These are phyloP conservation scores for Bidens hawaiensis DNA, from an alignment of 140 eudicot species.

Conservation along the genomic window DNA sequence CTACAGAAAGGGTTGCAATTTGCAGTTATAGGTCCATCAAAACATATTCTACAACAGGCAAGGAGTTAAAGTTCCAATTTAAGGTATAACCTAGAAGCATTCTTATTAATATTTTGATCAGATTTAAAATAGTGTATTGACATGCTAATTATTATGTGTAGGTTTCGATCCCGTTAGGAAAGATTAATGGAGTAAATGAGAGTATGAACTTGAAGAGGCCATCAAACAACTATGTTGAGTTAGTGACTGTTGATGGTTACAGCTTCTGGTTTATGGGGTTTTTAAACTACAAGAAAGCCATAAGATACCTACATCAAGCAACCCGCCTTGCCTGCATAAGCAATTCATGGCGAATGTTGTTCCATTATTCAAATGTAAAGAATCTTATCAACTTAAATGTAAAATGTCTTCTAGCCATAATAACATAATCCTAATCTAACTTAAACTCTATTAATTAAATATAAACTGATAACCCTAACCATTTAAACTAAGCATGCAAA, in stretches of 20 bases:
- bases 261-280: slow-evolving; percentile 43
- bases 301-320: slow-evolving; percentile 29
- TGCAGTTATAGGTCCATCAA: slow-evolving; percentile 44
- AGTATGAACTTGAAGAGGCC: no score
- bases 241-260: slow-evolving; percentile 22
- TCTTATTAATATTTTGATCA: not conserved
- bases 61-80: slow-evolving; percentile 36
- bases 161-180: no score
- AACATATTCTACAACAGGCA: slow-evolving; percentile 40
- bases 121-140: no score
- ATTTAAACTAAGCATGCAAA: no score
- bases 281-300: slow-evolving; percentile 24
- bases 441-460: no score
- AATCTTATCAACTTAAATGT: not conserved
- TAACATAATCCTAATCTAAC: no score
- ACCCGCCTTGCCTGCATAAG: slow-evolving; percentile 3
- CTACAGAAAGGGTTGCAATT: slow-evolving; percentile 44
- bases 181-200: no score
- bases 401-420: not conserved
- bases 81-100: slow-evolving; percentile 19
- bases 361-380: not conserved
- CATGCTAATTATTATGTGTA: not conserved
- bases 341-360: not conserved
- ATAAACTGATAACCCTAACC: no score
- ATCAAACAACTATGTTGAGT: slow-evolving; percentile 11